phyloP scores from a whole-genome alignment of 1,284 basidiomycete species.

The Pseudomicrostroma phylloplanum region DNA sequence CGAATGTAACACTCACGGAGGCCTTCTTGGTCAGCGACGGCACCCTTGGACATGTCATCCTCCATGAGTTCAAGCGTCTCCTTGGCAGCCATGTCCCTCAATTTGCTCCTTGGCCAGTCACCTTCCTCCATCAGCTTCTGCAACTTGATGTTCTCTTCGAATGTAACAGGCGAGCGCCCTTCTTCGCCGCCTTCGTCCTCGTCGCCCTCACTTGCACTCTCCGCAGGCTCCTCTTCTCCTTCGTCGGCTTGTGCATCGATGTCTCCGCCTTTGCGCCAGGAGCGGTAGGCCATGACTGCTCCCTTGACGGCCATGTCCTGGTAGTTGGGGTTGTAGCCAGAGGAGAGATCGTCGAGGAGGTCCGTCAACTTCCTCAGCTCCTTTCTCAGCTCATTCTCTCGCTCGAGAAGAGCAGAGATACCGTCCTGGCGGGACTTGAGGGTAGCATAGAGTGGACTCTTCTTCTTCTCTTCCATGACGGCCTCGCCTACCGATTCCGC shows the following conservation, averaged over 20 bases:
- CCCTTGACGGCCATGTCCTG: slow-evolving; percentile 98
- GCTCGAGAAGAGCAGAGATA: slow-evolving; percentile 67
- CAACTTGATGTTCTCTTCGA: slow-evolving; percentile 22
- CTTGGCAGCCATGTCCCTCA: slow-evolving; percentile 62
- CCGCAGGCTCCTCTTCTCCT: slow-evolving; percentile 20
- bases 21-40: slow-evolving; percentile 52
- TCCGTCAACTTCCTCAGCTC: slow-evolving; percentile 72
- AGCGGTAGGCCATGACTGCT: slow-evolving; percentile 87
- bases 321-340: slow-evolving; percentile 93
- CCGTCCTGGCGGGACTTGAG: slow-evolving; percentile 69
- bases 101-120: slow-evolving; percentile 55
- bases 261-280: slow-evolving; percentile 59
- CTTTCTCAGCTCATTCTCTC: slow-evolving; percentile 66
- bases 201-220: neutral
- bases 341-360: slow-evolving; percentile 72
- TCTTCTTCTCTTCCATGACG: slow-evolving; percentile 59
- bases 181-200: slow-evolving; percentile 18
- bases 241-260: slow-evolving; percentile 53
- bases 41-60: slow-evolving; percentile 60
- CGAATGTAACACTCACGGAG: slow-evolving; percentile 55
- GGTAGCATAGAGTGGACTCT: slow-evolving; percentile 70
- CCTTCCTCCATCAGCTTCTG: slow-evolving; percentile 26
- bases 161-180: slow-evolving; percentile 1
- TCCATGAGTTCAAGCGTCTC: slow-evolving; percentile 41
- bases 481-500: slow-evolving; percentile 34